phyloP scores from a whole-genome alignment of 768 basidiomycete species.

The Termitomyces sp. region DNA sequence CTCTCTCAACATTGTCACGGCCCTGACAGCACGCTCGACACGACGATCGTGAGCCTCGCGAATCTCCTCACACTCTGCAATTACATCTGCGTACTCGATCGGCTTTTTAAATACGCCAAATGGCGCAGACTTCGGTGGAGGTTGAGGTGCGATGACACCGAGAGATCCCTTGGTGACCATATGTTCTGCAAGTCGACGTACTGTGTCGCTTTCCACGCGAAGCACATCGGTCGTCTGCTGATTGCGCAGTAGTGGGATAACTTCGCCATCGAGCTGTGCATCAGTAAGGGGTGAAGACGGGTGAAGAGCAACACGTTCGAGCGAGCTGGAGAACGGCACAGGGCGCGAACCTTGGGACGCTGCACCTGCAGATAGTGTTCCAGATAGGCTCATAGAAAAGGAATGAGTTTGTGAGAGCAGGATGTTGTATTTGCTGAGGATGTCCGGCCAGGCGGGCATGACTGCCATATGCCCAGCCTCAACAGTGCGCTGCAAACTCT shows the following conservation, averaged over 20 bases:
- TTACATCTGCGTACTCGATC: constrained; percentile 53
- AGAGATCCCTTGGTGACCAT: constrained; percentile 56
- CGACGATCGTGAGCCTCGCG: constrained; percentile 67
- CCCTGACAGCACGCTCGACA: constrained; percentile 73
- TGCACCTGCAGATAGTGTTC: constrained; percentile 21
- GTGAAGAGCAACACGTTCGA: constrained; percentile 66
- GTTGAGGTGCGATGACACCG: constrained; percentile 36
- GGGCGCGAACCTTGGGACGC: constrained; percentile 2
- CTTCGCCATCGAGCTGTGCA: constrained; percentile 63
- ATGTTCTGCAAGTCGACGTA: constrained; percentile 62
- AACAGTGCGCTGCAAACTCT: constrained; percentile 56
- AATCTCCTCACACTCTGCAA: constrained; percentile 63
- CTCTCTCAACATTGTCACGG: constrained; percentile 72
- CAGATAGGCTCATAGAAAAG: constrained; percentile 43
- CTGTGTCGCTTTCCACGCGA: constrained; percentile 63
- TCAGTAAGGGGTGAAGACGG: constrained; percentile 56
- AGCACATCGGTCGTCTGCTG: constrained; percentile 78
- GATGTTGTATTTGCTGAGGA: constrained; percentile 81
- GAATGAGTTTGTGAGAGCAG: constrained; percentile 79
- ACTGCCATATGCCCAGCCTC: constrained; percentile 47
- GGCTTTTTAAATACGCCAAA: constrained; percentile 27
- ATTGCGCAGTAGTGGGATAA: constrained; percentile 71
- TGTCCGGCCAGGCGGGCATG: constrained; percentile 86
- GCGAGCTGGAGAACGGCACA: constrained; percentile 34
- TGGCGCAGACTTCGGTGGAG: constrained; percentile 14